These are phyloP conservation scores for Lentinus brumalis DNA, from an alignment of 768 basidiomycete species.

Conservation along the genomic window DNA sequence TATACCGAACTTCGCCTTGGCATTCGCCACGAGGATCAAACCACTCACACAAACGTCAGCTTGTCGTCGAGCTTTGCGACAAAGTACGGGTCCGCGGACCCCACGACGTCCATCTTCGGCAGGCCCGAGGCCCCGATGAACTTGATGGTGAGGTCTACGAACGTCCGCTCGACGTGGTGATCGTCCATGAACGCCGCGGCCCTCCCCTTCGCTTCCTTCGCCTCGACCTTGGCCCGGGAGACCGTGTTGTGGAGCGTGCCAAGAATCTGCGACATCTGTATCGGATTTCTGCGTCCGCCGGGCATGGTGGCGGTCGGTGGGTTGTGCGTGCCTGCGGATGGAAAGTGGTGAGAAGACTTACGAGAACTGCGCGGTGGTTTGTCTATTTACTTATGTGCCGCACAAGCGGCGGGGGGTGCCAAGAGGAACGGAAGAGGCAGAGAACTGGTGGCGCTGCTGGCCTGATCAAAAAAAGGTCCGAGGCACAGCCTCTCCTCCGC, in stretches of 20 bases:
- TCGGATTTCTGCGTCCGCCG: constrained; percentile 24
- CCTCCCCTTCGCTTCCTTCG: constrained; percentile 10
- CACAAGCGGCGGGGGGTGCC: too few relatives aligned
- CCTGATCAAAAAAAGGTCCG: neutral
- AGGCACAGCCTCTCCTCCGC: neutral
- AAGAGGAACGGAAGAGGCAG: too few relatives aligned
- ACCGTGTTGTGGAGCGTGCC: constrained; percentile 19
- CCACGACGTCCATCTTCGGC: constrained; percentile 70
- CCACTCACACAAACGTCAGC: constrained; percentile 64
- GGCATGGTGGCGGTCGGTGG: constrained; percentile 15
- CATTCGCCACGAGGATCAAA: neutral
- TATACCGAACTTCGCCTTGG: neutral
- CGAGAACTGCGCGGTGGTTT: neutral
- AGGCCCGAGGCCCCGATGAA: constrained; percentile 73
- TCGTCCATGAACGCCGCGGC: constrained; percentile 8
- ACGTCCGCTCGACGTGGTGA: constrained; percentile 23
- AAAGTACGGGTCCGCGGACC: constrained; percentile 70
- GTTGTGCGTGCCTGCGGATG: neutral
- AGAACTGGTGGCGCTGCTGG: too few relatives aligned
- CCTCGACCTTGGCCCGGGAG: constrained; percentile 11
- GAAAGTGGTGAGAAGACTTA: constrained; percentile 4
- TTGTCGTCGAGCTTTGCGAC: constrained; percentile 64
- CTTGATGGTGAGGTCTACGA: constrained; percentile 62
- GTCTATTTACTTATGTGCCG: too few relatives aligned
- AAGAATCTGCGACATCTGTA: constrained; percentile 23